Base-by-base conservation (phyloP, 768 basidiomycete species). In the Infundibulicybe gibba region DNA sequence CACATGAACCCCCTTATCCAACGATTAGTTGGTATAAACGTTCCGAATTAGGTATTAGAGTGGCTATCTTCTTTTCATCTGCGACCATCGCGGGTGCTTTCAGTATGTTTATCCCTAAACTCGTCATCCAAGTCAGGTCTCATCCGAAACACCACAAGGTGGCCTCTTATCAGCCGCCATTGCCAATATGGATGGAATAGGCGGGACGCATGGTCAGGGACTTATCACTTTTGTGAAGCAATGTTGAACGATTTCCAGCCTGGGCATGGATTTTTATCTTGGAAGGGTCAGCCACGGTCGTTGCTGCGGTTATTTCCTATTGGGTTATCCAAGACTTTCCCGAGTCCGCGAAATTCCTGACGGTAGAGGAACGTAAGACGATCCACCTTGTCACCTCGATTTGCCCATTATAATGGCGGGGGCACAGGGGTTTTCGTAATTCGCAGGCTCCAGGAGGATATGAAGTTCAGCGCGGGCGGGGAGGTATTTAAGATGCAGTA, bases 21-120 rank as follows among this genome's bases (percentile, higher is more conserved):
- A n/a, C n/a, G n/a, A 34, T n/a, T 46, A 86, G 84, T 54, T 92
- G 90, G 87, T 92, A 92, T 63, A 84, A 80, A 57, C 80, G 86
- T 20, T 75, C 79, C 10, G 90, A 93, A 56, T 74, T 87, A 54
- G 87, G 85, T 12, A 71, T 77, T 30, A 80, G 87, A 32, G 68
- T 86, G 16, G 85, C 88, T 0, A 49, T 84, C 13, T 93, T 93
- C 68, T 90, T 90, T 65, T 81, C 84, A 2, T 85, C 87, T 21
- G 87, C 88, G 1, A 90, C 89, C 0, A 72, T 86, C 21, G 80
- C 88, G 4, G 90, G 89, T 17, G 85, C 84, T 12, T 87, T 87
- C 63, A 81, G 85, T 83, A 44, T 43, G 72, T 59, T 34, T 15
- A 37, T 9, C n/a, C n/a, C n/a, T n/a, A n/a, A n/a, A n/a, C n/a